Base-by-base conservation (phyloP, 306 rosid genomes). In the Malus orientalis region DNA sequence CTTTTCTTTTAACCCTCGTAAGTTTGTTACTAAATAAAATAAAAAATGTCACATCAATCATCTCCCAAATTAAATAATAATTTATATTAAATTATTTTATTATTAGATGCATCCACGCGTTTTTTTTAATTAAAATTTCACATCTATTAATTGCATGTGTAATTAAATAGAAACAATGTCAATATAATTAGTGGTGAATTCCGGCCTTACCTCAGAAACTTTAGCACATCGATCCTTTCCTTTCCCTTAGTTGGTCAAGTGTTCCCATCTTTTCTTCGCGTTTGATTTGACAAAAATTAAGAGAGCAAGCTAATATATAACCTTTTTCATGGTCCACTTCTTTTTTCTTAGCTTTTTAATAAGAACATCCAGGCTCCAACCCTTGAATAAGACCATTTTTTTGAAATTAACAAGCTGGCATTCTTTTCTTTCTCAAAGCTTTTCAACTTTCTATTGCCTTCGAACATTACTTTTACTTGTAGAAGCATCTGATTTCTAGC, bases 371-470 rank as follows among this genome's bases (percentile, higher is more conserved):
- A 51, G 55, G 55, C 60, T 83, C 85, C 77, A 78, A 67, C 83
- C 81, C 81, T 23, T n/a, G 30, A 61, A 81, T 78, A 76, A 86
- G 86, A 59, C 87, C 85, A 88, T 51, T 51, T 51, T 76, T 76
- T 84, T 87, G 82, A 84, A 80, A 87, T 29, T 29, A 32, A 16
- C 87, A 89, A 82, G 84, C 84, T 51, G 55, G 42, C 42, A 49
- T 15, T 49, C 19, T 51, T 49, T 78, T 67, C 64, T 64, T 33
- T 80, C 66, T 57, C 76, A 81, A 78, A 77, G 70, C 85, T 88
- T 88, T 86, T 83, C 86, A 77, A 80, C 93, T 87, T 89, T 93
- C 67, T 61, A 61, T 12, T 61, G 38, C 78, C 91, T 89, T 82
- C 83, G 70, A 81, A 79, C 83, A 36, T 74, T 66, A 77, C 85